These are phyloP conservation scores for Bremia lactucae DNA, from an alignment of 352 stramenopile species.

Conservation along the genomic window DNA sequence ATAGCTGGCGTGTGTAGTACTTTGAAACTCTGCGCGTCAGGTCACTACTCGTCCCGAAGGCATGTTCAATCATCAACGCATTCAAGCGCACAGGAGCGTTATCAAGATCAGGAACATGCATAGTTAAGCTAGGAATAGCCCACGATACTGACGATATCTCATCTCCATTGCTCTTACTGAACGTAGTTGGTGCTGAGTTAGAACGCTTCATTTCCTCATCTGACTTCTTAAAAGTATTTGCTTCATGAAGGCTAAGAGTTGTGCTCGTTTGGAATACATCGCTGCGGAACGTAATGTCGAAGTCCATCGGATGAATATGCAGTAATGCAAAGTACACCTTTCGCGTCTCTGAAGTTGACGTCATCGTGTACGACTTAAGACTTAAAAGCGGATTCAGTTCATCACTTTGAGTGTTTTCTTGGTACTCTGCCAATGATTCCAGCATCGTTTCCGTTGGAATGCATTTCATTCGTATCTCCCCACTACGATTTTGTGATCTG, in stretches of 20 bases:
- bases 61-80: slow-evolving; percentile 83
- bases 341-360: slow-evolving; percentile 55
- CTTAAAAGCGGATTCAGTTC: slow-evolving; percentile 74
- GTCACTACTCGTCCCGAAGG: slow-evolving; percentile 81
- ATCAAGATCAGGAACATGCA: slow-evolving; percentile 84
- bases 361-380: slow-evolving; percentile 47
- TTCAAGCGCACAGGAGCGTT: slow-evolving; percentile 79
- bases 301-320: slow-evolving; percentile 81
- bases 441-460: slow-evolving; percentile 77
- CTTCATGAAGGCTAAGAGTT: slow-evolving; percentile 46
- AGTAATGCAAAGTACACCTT: slow-evolving; percentile 85
- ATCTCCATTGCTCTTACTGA: slow-evolving; percentile 20
- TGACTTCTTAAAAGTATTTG: slow-evolving; percentile 36
- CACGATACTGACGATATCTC: slow-evolving; percentile 50
- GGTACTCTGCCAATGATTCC: slow-evolving; percentile 62
- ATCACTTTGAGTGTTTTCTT: slow-evolving; percentile 63
- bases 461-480: slow-evolving; percentile 73
- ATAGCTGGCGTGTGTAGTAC: slow-evolving; percentile 84
- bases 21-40: slow-evolving; percentile 77
- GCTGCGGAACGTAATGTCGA: slow-evolving; percentile 83
- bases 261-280: slow-evolving; percentile 73
- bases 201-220: slow-evolving; percentile 25
- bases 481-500: slow-evolving; percentile 52
- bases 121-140: slow-evolving; percentile 79
- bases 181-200: slow-evolving; percentile 13